These are phyloP conservation scores for Hymenoscyphus fraxineus DNA, from an alignment of 2,329 filamentous ascomycete species.

Conservation along the genomic window DNA sequence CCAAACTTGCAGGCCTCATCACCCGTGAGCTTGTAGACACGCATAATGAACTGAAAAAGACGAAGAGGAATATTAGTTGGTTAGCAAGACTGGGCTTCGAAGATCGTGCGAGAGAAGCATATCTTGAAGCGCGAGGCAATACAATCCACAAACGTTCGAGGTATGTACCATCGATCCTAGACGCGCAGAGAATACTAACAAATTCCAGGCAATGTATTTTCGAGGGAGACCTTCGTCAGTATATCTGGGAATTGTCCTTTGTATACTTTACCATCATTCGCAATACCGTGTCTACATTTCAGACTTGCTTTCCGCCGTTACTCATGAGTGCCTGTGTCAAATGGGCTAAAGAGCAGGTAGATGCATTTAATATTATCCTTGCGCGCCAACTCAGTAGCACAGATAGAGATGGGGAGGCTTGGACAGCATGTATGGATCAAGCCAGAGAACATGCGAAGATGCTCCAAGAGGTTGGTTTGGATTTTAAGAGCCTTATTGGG, in stretches of 20 bases:
- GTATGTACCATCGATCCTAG: conserved; percentile 44
- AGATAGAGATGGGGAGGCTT: conserved; percentile 69
- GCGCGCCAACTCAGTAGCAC: conserved; percentile 83
- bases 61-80: conserved; percentile 79
- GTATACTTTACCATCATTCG: conserved; percentile 93
- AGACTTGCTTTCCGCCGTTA: conserved; percentile 76
- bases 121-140: conserved; percentile 73
- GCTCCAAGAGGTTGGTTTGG: conserved; percentile 79
- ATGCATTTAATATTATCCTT: conserved; percentile 82
- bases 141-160: conserved; percentile 79
- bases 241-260: conserved; percentile 92
- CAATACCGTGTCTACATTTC: conserved; percentile 88
- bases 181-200: conserved; percentile 7
- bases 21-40: conserved; percentile 73
- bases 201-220: conserved; percentile 80
- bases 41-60: conserved; percentile 72
- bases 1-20: conserved; percentile 71
- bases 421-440: conserved; percentile 77
- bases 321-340: conserved; percentile 95
- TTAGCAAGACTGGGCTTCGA: conserved; percentile 84
- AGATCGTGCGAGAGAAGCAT: conserved; percentile 81
- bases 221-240: conserved; percentile 85
- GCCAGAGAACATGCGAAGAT: conserved; percentile 77
- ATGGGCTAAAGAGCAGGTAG: conserved; percentile 95
- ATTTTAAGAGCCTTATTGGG: conserved; percentile 81